phyloP scores from a whole-genome alignment of 2,329 filamentous ascomycete genomes.

The Trichoderma sp. region DNA sequence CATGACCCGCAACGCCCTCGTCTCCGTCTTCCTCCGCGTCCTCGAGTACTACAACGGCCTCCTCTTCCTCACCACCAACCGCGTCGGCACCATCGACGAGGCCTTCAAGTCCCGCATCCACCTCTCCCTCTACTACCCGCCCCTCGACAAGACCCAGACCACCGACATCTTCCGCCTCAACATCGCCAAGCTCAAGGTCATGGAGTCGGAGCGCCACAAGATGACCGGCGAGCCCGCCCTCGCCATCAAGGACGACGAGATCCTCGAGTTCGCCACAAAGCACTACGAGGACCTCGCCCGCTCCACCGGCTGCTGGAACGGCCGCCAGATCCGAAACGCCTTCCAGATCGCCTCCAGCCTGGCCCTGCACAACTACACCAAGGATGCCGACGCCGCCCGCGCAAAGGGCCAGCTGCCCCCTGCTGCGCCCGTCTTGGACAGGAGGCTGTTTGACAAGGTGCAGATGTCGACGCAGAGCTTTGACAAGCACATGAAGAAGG shows the following conservation, averaged over 20 bases:
- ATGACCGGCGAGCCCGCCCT: slow-evolving; percentile 43
- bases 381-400: slow-evolving; percentile 37
- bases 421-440: slow-evolving; percentile 44
- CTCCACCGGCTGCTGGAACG: slow-evolving; percentile 42
- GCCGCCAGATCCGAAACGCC: slow-evolving; percentile 44
- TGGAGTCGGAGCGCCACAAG: slow-evolving; percentile 41
- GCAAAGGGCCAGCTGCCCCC: slow-evolving; percentile 41
- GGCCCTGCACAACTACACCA: slow-evolving; percentile 43
- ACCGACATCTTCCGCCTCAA: slow-evolving; percentile 48
- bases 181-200: slow-evolving; percentile 43
- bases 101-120: slow-evolving; percentile 55
- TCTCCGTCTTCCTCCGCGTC: slow-evolving; percentile 50
- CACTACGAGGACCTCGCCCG: slow-evolving; percentile 40
- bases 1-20: slow-evolving; percentile 43
- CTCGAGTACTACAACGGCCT: slow-evolving; percentile 53
- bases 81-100: slow-evolving; percentile 52
- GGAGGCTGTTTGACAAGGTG: slow-evolving; percentile 45
- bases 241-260: slow-evolving; percentile 41
- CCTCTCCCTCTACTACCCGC: slow-evolving; percentile 48
- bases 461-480: slow-evolving; percentile 49
- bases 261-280: slow-evolving; percentile 42
- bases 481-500: slow-evolving; percentile 47
- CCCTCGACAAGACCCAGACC: slow-evolving; percentile 44
- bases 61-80: slow-evolving; percentile 55
- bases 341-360: slow-evolving; percentile 44